These are phyloP conservation scores for Leccinum arenicola DNA, from an alignment of 768 basidiomycete species.

Conservation along the genomic window DNA sequence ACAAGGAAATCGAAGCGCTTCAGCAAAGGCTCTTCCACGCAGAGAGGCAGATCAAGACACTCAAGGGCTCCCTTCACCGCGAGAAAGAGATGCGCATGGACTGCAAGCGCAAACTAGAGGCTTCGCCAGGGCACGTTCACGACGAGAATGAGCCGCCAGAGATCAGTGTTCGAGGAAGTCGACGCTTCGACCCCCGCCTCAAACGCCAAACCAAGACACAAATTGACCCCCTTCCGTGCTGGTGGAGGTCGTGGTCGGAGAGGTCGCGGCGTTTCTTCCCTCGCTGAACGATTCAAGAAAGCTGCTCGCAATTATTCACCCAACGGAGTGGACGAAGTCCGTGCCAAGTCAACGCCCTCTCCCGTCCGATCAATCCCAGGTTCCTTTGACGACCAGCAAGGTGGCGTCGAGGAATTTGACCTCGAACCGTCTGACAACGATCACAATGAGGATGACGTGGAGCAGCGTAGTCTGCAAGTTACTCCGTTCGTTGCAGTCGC, in stretches of 20 bases:
- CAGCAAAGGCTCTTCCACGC: slow-evolving; percentile 83
- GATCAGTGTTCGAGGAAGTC: slow-evolving; percentile 45
- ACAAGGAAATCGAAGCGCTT: slow-evolving; percentile 77
- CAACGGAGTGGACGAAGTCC: slow-evolving; percentile 29
- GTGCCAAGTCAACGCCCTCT: slow-evolving; percentile 23
- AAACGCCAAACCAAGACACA: slow-evolving; percentile 36
- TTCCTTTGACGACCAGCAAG: slow-evolving; percentile 26
- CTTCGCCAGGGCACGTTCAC: slow-evolving; percentile 35
- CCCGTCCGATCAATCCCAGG: slow-evolving; percentile 35
- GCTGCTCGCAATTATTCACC: slow-evolving; percentile 54
- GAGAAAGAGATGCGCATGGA: slow-evolving; percentile 83
- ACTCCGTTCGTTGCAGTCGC: slow-evolving; percentile 43
- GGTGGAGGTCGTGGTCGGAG: slow-evolving; percentile 43
- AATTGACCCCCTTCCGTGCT: slow-evolving; percentile 55
- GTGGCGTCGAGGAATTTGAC: slow-evolving; percentile 19
- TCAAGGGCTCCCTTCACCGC: slow-evolving; percentile 73
- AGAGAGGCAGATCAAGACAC: slow-evolving; percentile 81
- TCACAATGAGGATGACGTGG: slow-evolving; percentile 25
- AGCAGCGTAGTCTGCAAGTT: slow-evolving; percentile 25
- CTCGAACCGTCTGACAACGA: slow-evolving; percentile 25
- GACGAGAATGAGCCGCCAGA: slow-evolving; percentile 38
- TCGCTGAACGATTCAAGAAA: slow-evolving; percentile 62
- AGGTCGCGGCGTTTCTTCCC: slow-evolving; percentile 49
- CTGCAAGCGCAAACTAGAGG: slow-evolving; percentile 52
- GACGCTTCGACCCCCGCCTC: slow-evolving; percentile 35